Base-by-base conservation (phyloP, 768 basidiomycete genomes). In the Boletus rubroflammeus region DNA sequence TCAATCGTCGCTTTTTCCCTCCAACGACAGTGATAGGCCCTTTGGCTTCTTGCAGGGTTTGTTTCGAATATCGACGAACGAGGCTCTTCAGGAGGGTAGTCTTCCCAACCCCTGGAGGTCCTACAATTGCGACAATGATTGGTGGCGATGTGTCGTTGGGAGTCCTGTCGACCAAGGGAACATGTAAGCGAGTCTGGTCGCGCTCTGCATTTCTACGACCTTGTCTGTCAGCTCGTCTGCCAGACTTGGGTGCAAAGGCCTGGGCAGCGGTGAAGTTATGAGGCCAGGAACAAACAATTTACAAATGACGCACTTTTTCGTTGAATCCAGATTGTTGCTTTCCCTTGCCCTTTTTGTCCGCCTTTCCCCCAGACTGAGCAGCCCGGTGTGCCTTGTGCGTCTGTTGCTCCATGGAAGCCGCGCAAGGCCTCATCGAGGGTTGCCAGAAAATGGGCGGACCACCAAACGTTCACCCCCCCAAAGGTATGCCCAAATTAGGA, bases 91-190 rank as follows among this genome's bases (percentile, higher is more conserved):
- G 79, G 11, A 99, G 77, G 2, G 94, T 98, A 1, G 92, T 90
- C 72, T 98, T 99, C 51, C 97, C 97, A 28, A 98, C 97, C 8
- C 97, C 97, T 2, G 95, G 88, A 28, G 97, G 95, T 0, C 97
- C 97, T 36, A 98, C 95, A 47, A 99, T 81, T 26, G 95, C 96
- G 34, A 99, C 83, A 56, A 98, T 83, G 62, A 98, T 84, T 5
- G 97, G 97, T 2, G 97, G 96, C 3, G 97, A 93, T 39, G 85
- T 82, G 51, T 88, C 85, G 57, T 93, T 87, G 5, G 97, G 96
- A 10, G 93, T 98, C 47, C 97, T 83, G 70, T 98, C 88, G 50
- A 98, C 91, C 28, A 97, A 82, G 14, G 97, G 97, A 7, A 98
- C 97, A 70, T 99, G 97, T 1, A 99, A 80, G 40, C 94, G 82